Conservation (phyloP, 768 basidiomycete genomes). For the Ramaria sp. region DNA sequence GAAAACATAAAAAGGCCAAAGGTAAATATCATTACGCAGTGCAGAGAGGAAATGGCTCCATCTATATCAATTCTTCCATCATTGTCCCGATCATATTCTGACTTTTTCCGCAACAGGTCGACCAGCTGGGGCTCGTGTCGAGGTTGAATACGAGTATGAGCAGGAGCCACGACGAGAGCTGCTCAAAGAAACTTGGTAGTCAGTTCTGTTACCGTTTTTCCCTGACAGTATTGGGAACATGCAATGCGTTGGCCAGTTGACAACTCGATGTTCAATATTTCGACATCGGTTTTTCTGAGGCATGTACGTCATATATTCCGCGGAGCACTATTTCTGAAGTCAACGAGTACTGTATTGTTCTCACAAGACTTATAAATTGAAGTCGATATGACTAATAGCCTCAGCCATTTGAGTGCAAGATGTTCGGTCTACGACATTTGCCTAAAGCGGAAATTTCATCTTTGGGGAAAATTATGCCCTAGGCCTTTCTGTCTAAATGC, state of each 20-base stretch:
- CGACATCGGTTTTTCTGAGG: background rate
- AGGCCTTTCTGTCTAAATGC: no score
- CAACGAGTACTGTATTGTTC: no score
- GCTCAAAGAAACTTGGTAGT: background rate
- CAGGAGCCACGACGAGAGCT: constrained; percentile 31
- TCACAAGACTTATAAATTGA: no score
- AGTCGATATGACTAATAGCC: no score
- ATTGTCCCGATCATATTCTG: constrained; percentile 2
- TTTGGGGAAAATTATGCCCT: no score
- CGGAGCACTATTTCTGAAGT: no score
- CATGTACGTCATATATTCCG: background rate
- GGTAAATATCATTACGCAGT: constrained; percentile 29
- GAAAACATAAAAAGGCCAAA: constrained; percentile 50
- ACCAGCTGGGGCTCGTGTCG: constrained; percentile 68
- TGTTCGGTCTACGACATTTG: no score
- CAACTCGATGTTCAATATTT: background rate
- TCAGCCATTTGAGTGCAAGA: no score
- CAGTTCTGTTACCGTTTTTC: background rate
- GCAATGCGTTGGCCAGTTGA: background rate
- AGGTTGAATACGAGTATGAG: constrained; percentile 96
- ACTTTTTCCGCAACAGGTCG: background rate
- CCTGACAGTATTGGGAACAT: background rate
- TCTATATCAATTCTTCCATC: background rate
- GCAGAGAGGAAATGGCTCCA: background rate
- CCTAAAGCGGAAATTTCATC: no score